phyloP scores from a whole-genome alignment of 257 asterid species.

The Solanum verrucosum region DNA sequence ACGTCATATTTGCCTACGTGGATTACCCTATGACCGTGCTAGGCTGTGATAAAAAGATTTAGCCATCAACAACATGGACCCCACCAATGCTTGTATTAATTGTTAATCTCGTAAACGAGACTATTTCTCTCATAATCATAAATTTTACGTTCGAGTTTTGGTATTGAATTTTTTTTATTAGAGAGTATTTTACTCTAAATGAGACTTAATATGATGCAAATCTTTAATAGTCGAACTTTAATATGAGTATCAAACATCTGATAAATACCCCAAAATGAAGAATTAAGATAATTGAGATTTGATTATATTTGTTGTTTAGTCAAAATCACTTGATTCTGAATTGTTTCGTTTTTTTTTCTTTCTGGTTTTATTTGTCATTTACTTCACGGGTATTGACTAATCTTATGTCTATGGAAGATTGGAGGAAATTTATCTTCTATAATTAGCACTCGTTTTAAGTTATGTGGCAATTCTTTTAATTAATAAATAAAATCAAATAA shows the following conservation, averaged over 20 bases:
- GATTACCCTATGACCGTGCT: constrained; percentile 13
- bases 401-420: neutral
- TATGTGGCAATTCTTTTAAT: neutral
- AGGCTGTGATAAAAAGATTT: constrained; percentile 1
- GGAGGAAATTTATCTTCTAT: neutral
- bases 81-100: neutral
- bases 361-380: neutral
- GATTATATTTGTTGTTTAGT: neutral
- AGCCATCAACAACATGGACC: neutral
- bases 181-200: too few species aligned
- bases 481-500: neutral
- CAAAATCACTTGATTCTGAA: neutral
- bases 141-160: too few species aligned
- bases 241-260: too few species aligned
- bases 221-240: too few species aligned
- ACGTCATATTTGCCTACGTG: constrained; percentile 35
- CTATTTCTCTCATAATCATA: neutral
- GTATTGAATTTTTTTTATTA: rapidly evolving
- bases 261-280: neutral
- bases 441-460: neutral
- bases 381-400: neutral
- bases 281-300: neutral
- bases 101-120: neutral
- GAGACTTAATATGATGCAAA: too few species aligned
- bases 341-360: neutral